These are phyloP conservation scores for Colletotrichum sp. DNA, from an alignment of 2,329 filamentous ascomycete species.

Conservation along the genomic window DNA sequence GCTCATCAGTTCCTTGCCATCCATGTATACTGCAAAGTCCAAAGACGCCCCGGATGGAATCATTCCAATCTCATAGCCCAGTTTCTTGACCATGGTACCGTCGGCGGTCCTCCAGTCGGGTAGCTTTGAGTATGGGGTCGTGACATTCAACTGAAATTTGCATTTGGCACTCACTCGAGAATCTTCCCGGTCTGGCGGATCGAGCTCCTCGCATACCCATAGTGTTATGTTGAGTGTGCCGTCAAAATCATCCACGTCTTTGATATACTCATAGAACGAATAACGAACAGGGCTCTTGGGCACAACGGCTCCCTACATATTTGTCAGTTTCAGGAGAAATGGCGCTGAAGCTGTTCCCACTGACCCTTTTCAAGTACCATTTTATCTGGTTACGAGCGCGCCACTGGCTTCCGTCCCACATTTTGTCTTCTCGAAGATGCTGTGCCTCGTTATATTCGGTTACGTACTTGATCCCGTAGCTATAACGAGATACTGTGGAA, in stretches of 20 bases:
- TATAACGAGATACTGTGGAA: not conserved
- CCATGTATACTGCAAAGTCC: not conserved
- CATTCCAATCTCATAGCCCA: not conserved
- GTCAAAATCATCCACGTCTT: not conserved
- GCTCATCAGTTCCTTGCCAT: not conserved
- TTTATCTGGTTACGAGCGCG: not conserved
- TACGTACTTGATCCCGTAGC: not conserved
- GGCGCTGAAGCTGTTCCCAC: not conserved
- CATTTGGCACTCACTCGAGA: not conserved
- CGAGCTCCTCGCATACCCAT: not conserved
- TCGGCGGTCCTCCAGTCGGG: not conserved
- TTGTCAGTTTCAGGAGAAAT: not conserved
- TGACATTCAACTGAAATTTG: not conserved
- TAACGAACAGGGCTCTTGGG: not conserved
- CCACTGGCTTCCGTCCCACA: not conserved
- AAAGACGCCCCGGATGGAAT: not conserved
- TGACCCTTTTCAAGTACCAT: not conserved
- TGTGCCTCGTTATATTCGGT: not conserved
- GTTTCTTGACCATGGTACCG: not conserved
- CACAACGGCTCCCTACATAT: not conserved
- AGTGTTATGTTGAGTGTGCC: not conserved
- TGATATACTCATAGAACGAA: not conserved
- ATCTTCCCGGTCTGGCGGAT: not conserved
- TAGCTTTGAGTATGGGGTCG: not conserved
- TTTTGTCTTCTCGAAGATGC: not conserved